A percentile compares a stretch with the other conserved stretches of the same genome.
phyloP scores from a whole-genome alignment of 2,329 filamentous ascomycete genomes.

The Talaromyces marneffei region DNA sequence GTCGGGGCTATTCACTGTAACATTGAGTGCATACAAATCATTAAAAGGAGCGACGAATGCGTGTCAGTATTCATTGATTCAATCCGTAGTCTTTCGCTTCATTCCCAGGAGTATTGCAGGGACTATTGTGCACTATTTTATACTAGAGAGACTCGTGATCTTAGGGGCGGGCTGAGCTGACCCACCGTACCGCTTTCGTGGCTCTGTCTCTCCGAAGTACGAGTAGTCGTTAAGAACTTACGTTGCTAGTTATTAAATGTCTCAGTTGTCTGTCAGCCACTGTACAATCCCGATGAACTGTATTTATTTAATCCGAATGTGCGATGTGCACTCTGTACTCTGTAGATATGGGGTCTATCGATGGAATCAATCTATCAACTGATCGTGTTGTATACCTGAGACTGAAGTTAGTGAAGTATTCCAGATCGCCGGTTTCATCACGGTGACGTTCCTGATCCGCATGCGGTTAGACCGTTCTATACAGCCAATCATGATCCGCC shows the following conservation, averaged over 20 bases:
- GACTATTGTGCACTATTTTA: background rate
- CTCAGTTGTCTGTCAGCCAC: background rate
- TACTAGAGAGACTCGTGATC: background rate
- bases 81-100: too few species aligned
- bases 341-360: too few species aligned
- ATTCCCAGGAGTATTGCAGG: too few species aligned
- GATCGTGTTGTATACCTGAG: too few species aligned
- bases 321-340: too few species aligned
- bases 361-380: too few species aligned
- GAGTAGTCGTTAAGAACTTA: too few species aligned
- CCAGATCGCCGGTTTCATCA: background rate
- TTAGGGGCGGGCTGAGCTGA: conserved; percentile 1
- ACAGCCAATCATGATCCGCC: too few species aligned
- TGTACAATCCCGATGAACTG: too few species aligned
- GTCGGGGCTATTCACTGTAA: background rate
- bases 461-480: background rate
- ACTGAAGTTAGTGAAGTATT: background rate
- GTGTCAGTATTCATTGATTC: background rate
- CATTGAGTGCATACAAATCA: background rate
- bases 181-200: background rate
- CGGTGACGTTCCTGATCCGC: background rate
- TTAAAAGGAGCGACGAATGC: background rate
- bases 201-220: background rate
- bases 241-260: too few species aligned
- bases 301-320: too few species aligned